Evolutionary conservation across 108 stramenopile species (phyloP), one percentile per base, ranked within the genome.

Genomic region (Nitzschia inconspicua): DNA sequence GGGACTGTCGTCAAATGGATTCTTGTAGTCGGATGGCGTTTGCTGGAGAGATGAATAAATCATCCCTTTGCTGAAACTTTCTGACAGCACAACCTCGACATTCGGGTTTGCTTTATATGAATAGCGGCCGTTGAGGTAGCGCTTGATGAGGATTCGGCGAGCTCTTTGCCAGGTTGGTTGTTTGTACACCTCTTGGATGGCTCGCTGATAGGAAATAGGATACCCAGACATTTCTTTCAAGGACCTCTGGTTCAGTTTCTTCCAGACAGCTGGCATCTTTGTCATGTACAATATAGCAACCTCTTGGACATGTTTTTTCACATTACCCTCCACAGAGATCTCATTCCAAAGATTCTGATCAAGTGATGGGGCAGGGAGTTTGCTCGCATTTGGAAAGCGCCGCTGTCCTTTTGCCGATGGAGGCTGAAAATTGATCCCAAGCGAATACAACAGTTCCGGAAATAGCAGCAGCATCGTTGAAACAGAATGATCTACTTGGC

Each of bases 391-490:
- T 1, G 39, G 34, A 35, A 72, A 72, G 6, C 70, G 70, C 3
- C 63, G 62, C 44, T 56, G 55, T 4, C 56, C 44, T 41, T 72
- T 72, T 36, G 46, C 14, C 14, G 57, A 50, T 18, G 70, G 37
- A 8, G 30, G 11, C 14, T 54, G 47, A 44, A 64, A 63, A 11
- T 28, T 32, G 31, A 72, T 52, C 14, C 44, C 52, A 4, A 72
- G 41, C 5, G 60, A 57, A 44, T 47, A 35, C 8, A 63, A 20
- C 32, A 80, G 48, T 32, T 80, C 79, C 3, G 79, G 70, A 47
- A 80, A 80, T 8, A 80, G 55, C 4, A 2, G 1, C 46, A 50
- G 20, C 79, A 80, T 76, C 7, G 47, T 29, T 2, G 64, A 31
- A 36, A 41, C 56, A 6, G 79, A 76, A 2, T 10, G 42, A 35